Evolutionary conservation across 179 eudicot species (phyloP), one percentile per base, ranked within the genome.

Genomic region (Nepenthes alata): DNA sequence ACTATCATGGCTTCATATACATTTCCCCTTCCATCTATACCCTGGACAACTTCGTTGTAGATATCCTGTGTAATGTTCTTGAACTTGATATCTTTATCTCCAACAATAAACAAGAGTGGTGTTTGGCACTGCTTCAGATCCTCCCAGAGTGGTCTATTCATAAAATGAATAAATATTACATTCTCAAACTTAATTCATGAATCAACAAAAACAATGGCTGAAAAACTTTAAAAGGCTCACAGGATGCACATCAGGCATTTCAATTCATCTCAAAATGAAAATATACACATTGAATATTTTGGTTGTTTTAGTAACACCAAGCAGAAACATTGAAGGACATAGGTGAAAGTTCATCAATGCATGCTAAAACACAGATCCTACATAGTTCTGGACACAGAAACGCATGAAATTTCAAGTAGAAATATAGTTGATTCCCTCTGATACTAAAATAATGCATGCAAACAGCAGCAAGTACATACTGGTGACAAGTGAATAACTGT

Each of bases 71-170:
- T 82, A 61, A 94, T 82, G 14, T 57, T 77, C 80, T 71, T 79
- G 72, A 85, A 94, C 72, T 94, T 94, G 1, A 47, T 64, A 64
- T 94, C 99, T 66, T 74, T 87, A 59, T 83, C 94, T 35, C 99
- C 99, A 35, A 80, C 81, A 7, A 90, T 39, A 16, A 90, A 76
- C 77, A 71, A 71, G 57, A 94, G 69, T 25, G 85, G 94, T 65
- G 72, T 55, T 65, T 65, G 71, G 76, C 84, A 76, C 62, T 76
- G 64, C 76, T 77, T 81, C 81, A 89, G 68, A 61, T 94, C 97
- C 37, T 85, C 94, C 99, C 99, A 94, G 72, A 94, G 60, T 9
- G 89, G 63, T 69, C 99, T 94, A 50, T 14, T 25, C 35, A 60
- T 44, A 61, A 38, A 39, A 14, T 35, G 6, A 61, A 13, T 4